phyloP scores from a whole-genome alignment of 176 grass and related monocot species.

The Themeda triandra region DNA sequence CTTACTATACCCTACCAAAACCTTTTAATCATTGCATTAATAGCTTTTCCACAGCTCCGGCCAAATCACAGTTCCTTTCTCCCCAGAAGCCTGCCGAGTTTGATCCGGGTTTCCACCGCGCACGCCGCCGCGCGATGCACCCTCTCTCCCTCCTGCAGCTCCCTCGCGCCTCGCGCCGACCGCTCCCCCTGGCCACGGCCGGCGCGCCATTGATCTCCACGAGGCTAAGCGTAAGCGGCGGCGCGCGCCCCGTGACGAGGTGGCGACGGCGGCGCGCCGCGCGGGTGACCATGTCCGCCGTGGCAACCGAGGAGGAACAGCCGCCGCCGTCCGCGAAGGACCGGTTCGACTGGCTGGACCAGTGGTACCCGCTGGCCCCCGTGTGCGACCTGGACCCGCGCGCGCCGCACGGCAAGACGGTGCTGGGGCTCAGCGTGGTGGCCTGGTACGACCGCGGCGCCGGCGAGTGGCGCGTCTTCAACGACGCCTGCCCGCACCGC shows the following conservation, averaged over 20 bases:
- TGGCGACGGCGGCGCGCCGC: background rate
- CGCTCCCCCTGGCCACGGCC: background rate
- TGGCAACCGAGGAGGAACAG: constrained; percentile 13
- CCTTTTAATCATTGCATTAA: too few species aligned
- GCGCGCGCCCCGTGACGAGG: background rate
- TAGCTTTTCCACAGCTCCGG: constrained; percentile 2
- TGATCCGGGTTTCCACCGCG: background rate
- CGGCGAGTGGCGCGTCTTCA: constrained; percentile 79
- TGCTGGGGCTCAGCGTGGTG: constrained; percentile 68
- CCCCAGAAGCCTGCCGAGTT: background rate
- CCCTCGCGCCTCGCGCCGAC: background rate
- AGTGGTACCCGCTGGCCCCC: constrained; percentile 84
- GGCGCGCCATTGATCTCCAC: background rate
- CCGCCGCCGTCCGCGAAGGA: constrained; percentile 3
- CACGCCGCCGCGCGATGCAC: constrained; percentile 23
- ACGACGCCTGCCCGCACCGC: constrained; percentile 81
- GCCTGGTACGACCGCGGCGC: constrained; percentile 71
- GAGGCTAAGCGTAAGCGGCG: background rate
- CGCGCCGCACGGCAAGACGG: constrained; percentile 78
- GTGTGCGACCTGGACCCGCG: constrained; percentile 81
- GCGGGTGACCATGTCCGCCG: constrained; percentile 5
- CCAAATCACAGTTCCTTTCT: background rate
- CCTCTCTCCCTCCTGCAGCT: constrained; percentile 12
- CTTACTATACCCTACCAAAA: too few species aligned
- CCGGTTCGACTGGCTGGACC: constrained; percentile 83